Evolutionary conservation across 257 asterid genomes (phyloP).

Genomic region (Solanum dulcamara): DNA sequence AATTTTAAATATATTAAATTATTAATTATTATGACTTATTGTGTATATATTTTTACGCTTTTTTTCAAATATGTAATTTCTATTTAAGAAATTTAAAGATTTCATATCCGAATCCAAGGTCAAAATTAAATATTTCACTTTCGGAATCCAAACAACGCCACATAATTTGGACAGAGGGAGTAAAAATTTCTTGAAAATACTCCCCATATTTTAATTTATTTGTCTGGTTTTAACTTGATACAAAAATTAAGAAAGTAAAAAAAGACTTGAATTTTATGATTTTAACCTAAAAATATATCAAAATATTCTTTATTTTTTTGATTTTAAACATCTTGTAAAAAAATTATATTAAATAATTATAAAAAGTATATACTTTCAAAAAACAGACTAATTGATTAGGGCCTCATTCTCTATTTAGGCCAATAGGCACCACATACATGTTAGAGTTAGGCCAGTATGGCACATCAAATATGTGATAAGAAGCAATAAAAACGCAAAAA

Average conservation of each 20-base stretch:
- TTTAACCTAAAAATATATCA: neutral
- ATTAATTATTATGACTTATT: no score
- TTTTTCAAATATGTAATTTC: neutral
- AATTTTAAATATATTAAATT: no score
- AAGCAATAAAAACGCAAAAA: neutral
- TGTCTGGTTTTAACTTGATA: neutral
- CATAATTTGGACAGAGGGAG: rapidly evolving
- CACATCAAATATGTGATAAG: neutral
- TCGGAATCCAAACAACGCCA: neutral
- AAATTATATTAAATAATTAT: neutral
- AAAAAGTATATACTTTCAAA: no score
- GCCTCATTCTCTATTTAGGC: neutral
- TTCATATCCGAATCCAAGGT: neutral
- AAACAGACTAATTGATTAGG: neutral
- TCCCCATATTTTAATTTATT: neutral
- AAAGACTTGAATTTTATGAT: neutral
- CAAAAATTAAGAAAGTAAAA: neutral
- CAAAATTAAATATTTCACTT: neutral
- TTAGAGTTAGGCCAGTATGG: neutral
- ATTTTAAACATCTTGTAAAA: neutral
- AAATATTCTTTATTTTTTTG: neutral
- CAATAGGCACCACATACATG: neutral
- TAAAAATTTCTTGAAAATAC: neutral
- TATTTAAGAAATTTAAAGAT: neutral
- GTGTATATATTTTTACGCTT: rapidly evolving